These are phyloP conservation scores for Casuarina glauca DNA, from an alignment of 306 rosid genomes.

Conservation along the genomic window DNA sequence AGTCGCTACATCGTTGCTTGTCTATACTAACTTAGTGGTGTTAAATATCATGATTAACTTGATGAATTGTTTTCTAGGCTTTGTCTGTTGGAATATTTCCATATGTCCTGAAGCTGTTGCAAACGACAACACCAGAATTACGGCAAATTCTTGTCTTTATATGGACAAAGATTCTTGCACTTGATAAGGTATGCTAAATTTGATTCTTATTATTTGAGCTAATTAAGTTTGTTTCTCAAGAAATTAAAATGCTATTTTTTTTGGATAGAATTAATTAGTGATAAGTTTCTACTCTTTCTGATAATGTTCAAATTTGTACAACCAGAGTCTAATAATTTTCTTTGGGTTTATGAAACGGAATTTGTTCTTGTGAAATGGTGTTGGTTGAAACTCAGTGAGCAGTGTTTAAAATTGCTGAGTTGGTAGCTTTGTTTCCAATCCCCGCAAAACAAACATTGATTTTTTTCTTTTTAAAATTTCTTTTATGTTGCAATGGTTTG, in stretches of 20 bases:
- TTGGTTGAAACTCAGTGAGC: not conserved
- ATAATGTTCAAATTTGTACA: not conserved
- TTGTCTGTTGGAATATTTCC: slow-evolving; percentile 98
- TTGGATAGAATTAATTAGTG: not conserved
- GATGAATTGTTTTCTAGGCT: slow-evolving; percentile 49
- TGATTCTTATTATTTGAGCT: slow-evolving; percentile 13
- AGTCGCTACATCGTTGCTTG: slow-evolving; percentile 1
- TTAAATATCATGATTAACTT: slow-evolving; percentile 19
- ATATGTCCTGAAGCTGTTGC: slow-evolving; percentile 89
- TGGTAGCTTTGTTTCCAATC: not conserved
- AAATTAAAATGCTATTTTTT: not conserved
- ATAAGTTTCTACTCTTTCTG: not conserved
- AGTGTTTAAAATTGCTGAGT: not conserved
- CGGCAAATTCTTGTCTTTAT: slow-evolving; percentile 96
- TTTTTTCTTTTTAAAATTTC: not conserved
- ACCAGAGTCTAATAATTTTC: not conserved
- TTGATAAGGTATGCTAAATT: slow-evolving; percentile 72
- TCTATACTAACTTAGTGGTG: slow-evolving; percentile 16
- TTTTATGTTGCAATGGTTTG: not conserved
- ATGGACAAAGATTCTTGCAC: slow-evolving; percentile 98
- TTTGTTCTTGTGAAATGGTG: not conserved
- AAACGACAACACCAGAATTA: slow-evolving; percentile 92
- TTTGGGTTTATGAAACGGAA: not conserved
- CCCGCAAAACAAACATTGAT: not conserved
- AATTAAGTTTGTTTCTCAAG: not conserved